Conservation (phyloP, 345 rosid species). For the Luvunga scandens region DNA sequence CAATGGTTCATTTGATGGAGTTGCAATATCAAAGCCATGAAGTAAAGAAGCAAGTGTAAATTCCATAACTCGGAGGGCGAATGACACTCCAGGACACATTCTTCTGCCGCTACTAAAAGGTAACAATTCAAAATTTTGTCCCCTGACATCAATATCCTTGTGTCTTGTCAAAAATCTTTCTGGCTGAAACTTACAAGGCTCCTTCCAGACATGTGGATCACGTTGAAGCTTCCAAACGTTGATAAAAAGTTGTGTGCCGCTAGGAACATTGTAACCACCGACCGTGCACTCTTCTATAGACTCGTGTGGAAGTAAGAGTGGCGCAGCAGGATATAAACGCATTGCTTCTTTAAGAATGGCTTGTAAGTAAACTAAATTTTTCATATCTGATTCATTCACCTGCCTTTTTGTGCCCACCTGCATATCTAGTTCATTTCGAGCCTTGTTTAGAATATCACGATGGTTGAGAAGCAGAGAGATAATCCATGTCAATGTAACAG, state of each 20-base stretch:
- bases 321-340: not conserved
- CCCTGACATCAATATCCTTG: slow-evolving; percentile 18
- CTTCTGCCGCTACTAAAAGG: slow-evolving; percentile 36
- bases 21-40: slow-evolving; percentile 26
- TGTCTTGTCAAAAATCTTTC: slow-evolving; percentile 29
- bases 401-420: too few relatives aligned
- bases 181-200: slow-evolving; percentile 27
- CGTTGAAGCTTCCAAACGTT: slow-evolving; percentile 25
- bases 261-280: too few relatives aligned
- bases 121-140: slow-evolving; percentile 22
- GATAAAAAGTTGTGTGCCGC: too few relatives aligned
- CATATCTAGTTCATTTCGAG: too few relatives aligned
- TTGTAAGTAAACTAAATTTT: not conserved
- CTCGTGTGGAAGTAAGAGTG: not conserved
- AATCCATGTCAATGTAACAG: too few relatives aligned
- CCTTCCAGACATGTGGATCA: slow-evolving; percentile 30
- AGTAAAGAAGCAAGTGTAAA: slow-evolving; percentile 27
- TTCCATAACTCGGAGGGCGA: slow-evolving; percentile 19
- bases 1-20: slow-evolving; percentile 12
- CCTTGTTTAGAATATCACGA: too few relatives aligned
- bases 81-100: slow-evolving; percentile 32
- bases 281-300: too few relatives aligned
- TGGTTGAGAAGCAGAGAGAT: too few relatives aligned
- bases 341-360: not conserved
- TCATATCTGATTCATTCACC: too few relatives aligned